These are phyloP conservation scores for Cordyceps farinosa DNA, from an alignment of 2,329 filamentous ascomycete genomes.

Conservation along the genomic window DNA sequence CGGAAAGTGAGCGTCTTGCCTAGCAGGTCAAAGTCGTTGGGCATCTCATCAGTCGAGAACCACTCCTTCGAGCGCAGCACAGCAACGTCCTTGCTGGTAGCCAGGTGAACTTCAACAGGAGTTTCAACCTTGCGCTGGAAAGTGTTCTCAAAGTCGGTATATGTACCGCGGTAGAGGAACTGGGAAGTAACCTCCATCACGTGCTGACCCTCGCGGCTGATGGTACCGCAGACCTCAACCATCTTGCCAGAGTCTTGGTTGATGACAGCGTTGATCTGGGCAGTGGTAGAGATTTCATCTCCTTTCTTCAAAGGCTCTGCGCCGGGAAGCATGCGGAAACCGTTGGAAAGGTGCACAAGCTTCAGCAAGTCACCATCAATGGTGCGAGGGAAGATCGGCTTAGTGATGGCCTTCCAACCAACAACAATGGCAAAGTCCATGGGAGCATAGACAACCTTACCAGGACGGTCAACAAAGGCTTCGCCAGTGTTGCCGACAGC, in stretches of 20 bases:
- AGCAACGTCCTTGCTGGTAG: slow-evolving; percentile 84
- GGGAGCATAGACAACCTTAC: slow-evolving; percentile 89
- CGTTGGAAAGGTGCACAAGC: slow-evolving; percentile 93
- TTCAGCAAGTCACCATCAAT: slow-evolving; percentile 96
- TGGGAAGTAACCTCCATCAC: slow-evolving; percentile 99
- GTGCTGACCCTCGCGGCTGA: slow-evolving; percentile 73
- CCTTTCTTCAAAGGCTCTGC: slow-evolving; percentile 94
- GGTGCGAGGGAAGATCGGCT: slow-evolving; percentile 94
- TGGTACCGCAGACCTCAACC: slow-evolving; percentile 99
- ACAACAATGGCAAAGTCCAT: slow-evolving; percentile 99
- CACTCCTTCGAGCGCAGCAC: slow-evolving; percentile 95
- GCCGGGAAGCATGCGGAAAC: slow-evolving; percentile 96
- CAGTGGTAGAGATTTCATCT: slow-evolving; percentile 86
- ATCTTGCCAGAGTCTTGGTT: slow-evolving; percentile 99
- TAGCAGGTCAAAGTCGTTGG: slow-evolving; percentile 76
- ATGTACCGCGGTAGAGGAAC: slow-evolving; percentile 91
- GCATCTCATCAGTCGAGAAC: slow-evolving; percentile 75
- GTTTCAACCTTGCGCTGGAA: slow-evolving; percentile 98
- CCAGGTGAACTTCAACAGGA: slow-evolving; percentile 87
- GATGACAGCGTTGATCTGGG: slow-evolving; percentile 94
- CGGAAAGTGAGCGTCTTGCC: slow-evolving; percentile 96
- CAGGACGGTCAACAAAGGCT: slow-evolving; percentile 92
- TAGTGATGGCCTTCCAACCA: slow-evolving; percentile 98
- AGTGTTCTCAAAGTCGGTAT: slow-evolving; percentile 94
- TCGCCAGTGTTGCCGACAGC: slow-evolving; percentile 97